Evolutionary conservation across 2,329 filamentous ascomycete genomes (phyloP).

Genomic region (Colletotrichum tamarilloi): DNA sequence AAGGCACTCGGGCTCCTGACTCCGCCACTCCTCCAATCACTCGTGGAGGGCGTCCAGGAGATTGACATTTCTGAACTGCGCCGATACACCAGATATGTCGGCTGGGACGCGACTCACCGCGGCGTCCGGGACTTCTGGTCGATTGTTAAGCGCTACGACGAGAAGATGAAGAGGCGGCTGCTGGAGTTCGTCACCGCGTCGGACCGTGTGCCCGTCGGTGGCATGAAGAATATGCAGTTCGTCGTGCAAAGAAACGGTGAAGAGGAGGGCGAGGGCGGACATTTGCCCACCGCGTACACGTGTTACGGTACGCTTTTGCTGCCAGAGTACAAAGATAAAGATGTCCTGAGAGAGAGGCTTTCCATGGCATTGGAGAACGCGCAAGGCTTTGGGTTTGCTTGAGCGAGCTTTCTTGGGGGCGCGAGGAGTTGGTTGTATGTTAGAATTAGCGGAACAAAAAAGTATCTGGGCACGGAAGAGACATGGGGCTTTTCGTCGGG

Average conservation of each 20-base stretch:
- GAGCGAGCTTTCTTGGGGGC: not conserved
- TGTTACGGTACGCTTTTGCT: conserved; percentile 91
- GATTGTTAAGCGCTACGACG: conserved; percentile 75
- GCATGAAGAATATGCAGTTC: conserved; percentile 84
- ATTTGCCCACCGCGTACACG: conserved; percentile 87
- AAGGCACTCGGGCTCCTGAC: conserved; percentile 80
- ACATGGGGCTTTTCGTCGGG: not conserved
- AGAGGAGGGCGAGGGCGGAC: conserved; percentile 62
- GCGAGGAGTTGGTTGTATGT: conserved; percentile 7
- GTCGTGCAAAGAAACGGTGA: conserved; percentile 82
- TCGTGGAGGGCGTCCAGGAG: conserved; percentile 85
- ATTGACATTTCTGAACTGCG: conserved; percentile 83
- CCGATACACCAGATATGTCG: conserved; percentile 80
- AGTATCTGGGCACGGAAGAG: not conserved
- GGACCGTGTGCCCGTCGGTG: conserved; percentile 89
- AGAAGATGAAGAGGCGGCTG: conserved; percentile 78
- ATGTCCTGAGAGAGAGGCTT: conserved; percentile 79
- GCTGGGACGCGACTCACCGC: conserved; percentile 76
- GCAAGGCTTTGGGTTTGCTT: conserved; percentile 89
- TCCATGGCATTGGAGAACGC: conserved; percentile 89
- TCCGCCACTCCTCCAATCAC: conserved; percentile 75
- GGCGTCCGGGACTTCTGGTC: conserved; percentile 87
- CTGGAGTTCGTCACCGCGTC: conserved; percentile 96
- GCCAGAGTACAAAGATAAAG: conserved; percentile 81
- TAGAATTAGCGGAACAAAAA: not conserved